Evolutionary conservation across 75 land plant genomes (phyloP), one percentile per base, ranked within the genome.

Genomic region (Cupressus sempervirens): DNA sequence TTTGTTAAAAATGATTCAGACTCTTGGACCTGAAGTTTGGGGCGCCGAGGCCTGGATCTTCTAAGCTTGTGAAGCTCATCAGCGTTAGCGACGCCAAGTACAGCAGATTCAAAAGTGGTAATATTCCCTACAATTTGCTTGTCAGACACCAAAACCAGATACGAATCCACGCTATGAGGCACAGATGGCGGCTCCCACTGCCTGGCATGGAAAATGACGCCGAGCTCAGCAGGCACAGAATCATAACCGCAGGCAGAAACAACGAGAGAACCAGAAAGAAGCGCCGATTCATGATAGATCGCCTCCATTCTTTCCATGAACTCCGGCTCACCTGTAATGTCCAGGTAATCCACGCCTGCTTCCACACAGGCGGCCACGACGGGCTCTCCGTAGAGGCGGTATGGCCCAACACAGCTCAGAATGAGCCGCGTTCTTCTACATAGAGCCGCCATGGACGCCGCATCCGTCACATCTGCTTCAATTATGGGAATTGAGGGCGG

Each of bases 231-330:
- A 18, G 99, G 99, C 41, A 97, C 85, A 13, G 93, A 94, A 80
- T 95, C 99, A 74, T 93, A 97, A 56, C 99, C 99, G 85, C 99
- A 97, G 11, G 98, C 99, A 30, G 94, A 94, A 50, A 97, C 88
- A 73, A 96, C 91, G 89, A 97, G 84, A 32, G 91, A 80, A 5
- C 96, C 96, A 32, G 52, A 90, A 84, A 89, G 88, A 54, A 32
- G 68, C 20, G 96, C 98, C 87, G 81, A 87, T 12, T 92, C 91
- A 36, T 92, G 93, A 83, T 91, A 95, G 50, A 46, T 9, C 5
- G 83, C 91, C 87, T 96, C 97, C 93, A 94, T 91, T 76, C 88
- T 84, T 91, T 97, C 99, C 96, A 97, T 97, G 84, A 97, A 97
- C 92, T 95, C 98, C 1, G 98, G 99, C 87, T 97, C 99, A 10